phyloP scores from a whole-genome alignment of 2,329 filamentous ascomycete species.

The Colletotrichum cuscutae region DNA sequence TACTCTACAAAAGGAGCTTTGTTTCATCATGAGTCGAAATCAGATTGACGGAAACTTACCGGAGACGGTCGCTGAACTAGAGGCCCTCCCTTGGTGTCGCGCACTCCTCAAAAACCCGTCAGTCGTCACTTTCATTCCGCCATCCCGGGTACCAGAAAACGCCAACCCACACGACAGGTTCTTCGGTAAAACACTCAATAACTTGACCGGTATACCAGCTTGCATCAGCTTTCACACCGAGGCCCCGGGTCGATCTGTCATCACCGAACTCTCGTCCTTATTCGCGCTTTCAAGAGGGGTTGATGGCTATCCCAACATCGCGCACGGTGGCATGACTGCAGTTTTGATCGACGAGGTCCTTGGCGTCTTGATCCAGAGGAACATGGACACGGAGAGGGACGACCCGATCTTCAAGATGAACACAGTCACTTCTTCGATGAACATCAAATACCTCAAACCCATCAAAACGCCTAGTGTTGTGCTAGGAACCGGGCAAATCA shows the following conservation, averaged over 20 bases:
- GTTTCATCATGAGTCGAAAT: not conserved
- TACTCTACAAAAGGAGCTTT: not conserved
- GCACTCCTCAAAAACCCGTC: constrained; percentile 40
- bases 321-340: constrained; percentile 50
- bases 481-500: constrained; percentile 44
- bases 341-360: constrained; percentile 50
- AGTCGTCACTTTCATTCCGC: constrained; percentile 46
- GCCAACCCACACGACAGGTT: constrained; percentile 45
- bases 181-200: constrained; percentile 46
- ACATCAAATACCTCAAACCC: constrained; percentile 47
- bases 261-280: constrained; percentile 44
- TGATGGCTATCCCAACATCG: constrained; percentile 44
- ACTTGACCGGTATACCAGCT: constrained; percentile 42
- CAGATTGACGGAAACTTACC: not conserved
- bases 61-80: constrained; percentile 42
- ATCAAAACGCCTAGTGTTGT: constrained; percentile 44
- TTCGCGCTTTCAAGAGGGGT: constrained; percentile 47
- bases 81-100: constrained; percentile 48
- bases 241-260: constrained; percentile 36
- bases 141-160: constrained; percentile 44
- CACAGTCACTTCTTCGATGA: constrained; percentile 47
- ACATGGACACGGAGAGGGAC: constrained; percentile 45
- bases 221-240: constrained; percentile 47
- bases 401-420: constrained; percentile 40
- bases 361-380: constrained; percentile 49